Evolutionary conservation across 2,329 filamentous ascomycete species (phyloP), one percentile per base, ranked within the genome.

Genomic region (Hortaea werneckii): DNA sequence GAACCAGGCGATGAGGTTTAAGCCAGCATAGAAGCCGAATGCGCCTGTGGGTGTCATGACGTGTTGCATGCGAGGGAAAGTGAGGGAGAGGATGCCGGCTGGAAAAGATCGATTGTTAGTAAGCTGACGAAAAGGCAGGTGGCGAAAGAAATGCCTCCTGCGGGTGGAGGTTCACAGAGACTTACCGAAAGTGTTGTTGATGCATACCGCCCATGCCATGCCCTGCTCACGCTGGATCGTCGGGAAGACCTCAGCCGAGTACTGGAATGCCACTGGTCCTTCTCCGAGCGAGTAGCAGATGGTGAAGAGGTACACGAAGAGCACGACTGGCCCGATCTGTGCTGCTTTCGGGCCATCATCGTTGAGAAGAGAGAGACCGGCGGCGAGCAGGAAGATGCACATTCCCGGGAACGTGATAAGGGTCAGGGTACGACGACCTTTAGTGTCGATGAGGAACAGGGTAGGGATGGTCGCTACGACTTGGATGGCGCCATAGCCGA

Each of bases 1-100:
- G 49, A 76, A 43, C 69, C 72, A 78, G n/a, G 73, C 75, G 37
- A 78, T 68, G 13, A 77, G 49, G 57, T 77, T 78, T 65, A 75
- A 76, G 0, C 63, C 72, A 0, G 75, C 76, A 55, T 79, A 79
- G 68, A 74, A 79, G 6, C 69, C 69, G 51, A 79, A 10, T 39
- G 78, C 76, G 7, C 75, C 75, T 4, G 71, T 70, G 2, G 72
- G 67, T 9, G 66, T 73, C 65, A 79, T 69, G 10, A 66, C 71
- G 11, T 49, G 54, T 28, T 70, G 57, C 63, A 74, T 73, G 11
- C 66, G 66, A 4, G 73, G 72, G 59, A 75, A 75, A 0, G 71
- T 65, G 48, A 65, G 49, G 47, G 53, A 54, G 11, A 65, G 57
- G 40, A 65, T 50, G 44, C 62, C 63, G 44, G 63, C 60, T 56